Percentiles rank a stretch among this genome's conserved stretches.
Conservation (phyloP, 1,284 basidiomycete genomes). For the Tylopilus orsonianus region DNA sequence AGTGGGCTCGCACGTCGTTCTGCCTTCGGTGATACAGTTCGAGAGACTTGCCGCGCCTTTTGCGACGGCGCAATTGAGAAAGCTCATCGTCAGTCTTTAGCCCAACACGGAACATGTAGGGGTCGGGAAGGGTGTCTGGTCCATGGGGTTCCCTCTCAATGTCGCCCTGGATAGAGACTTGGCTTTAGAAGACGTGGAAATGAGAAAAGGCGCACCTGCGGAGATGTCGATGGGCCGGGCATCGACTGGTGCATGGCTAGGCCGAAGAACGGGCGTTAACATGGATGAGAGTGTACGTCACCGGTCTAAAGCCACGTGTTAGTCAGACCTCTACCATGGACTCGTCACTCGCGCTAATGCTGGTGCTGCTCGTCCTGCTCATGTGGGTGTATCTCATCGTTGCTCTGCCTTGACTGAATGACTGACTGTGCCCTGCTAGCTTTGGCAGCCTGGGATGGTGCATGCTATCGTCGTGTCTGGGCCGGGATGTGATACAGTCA, state of each 20-base stretch:
- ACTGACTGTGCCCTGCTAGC: conserved; percentile 34
- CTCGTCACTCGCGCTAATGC: conserved; percentile 25
- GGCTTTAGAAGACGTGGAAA: neutral
- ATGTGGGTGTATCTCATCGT: conserved; percentile 40
- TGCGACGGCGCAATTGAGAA: conserved; percentile 52
- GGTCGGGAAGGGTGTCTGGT: conserved; percentile 44
- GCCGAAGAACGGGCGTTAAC: too few species aligned
- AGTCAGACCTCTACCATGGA: too few species aligned
- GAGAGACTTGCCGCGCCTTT: conserved; percentile 58
- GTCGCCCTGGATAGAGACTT: conserved; percentile 42
- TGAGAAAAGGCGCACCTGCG: conserved; percentile 13
- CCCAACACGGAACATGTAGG: conserved; percentile 58
- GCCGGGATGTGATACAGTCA: conserved; percentile 44
- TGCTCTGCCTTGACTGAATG: neutral
- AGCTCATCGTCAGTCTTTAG: conserved; percentile 63
- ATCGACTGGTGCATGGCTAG: conserved; percentile 3
- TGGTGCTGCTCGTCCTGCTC: conserved; percentile 41
- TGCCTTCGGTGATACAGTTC: conserved; percentile 79
- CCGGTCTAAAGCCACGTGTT: too few species aligned
- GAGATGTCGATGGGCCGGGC: neutral
- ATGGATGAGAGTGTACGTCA: too few species aligned
- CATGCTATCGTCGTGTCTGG: conserved; percentile 64
- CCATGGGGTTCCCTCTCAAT: conserved; percentile 42
- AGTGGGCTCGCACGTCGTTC: conserved; percentile 61
- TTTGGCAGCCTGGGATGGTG: conserved; percentile 58